phyloP scores from a whole-genome alignment of 441 rosid genomes.

The Populus hybrid region DNA sequence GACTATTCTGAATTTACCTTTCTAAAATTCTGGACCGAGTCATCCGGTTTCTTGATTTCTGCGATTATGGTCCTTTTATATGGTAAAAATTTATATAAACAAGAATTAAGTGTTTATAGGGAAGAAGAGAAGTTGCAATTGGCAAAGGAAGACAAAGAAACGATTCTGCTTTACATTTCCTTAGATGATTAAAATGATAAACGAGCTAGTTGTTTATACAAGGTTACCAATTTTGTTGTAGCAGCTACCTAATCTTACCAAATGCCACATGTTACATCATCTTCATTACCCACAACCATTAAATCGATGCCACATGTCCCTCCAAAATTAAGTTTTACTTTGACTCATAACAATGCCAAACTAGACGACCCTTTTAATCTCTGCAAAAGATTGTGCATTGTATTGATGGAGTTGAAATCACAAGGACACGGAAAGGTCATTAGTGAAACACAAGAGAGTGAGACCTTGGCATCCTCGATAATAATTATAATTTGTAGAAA shows the following conservation, averaged over 20 bases:
- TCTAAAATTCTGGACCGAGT: too few species aligned
- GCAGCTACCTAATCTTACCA: neutral
- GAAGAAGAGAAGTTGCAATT: too few species aligned
- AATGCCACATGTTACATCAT: neutral
- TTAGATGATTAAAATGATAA: too few species aligned
- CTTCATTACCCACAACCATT: neutral
- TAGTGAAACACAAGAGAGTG: neutral
- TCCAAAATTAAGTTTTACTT: neutral
- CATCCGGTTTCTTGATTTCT: too few species aligned
- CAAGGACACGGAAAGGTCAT: neutral
- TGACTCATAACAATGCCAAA: neutral
- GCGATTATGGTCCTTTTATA: too few species aligned
- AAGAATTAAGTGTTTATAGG: too few species aligned
- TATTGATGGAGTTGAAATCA: neutral
- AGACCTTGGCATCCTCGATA: neutral
- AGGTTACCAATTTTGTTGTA: too few species aligned
- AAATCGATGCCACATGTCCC: neutral
- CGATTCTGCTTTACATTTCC: too few species aligned
- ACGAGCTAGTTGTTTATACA: too few species aligned
- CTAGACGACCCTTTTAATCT: neutral
- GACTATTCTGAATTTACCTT: too few species aligned
- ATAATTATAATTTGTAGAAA: neutral
- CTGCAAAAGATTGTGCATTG: neutral
- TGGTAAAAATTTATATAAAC: too few species aligned
- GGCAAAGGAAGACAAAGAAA: too few species aligned